Evolutionary conservation across 169 alveolate genomes (phyloP).

Genomic region (Plasmodium adleri): DNA sequence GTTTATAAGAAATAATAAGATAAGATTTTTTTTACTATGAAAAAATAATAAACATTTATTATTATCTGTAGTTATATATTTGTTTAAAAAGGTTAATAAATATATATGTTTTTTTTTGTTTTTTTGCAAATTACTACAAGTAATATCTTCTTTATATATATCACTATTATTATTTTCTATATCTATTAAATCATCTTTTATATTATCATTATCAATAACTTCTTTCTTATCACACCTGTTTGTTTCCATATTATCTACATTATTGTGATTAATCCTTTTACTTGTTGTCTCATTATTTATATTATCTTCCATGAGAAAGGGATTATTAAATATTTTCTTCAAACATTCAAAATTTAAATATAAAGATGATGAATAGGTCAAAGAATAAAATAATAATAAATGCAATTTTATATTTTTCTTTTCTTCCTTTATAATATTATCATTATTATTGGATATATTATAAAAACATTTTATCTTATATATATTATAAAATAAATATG

Average conservation of each 20-base stretch:
- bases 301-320: not conserved
- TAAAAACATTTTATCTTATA: not conserved
- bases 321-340: constrained; percentile 6
- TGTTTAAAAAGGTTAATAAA: constrained; percentile 24
- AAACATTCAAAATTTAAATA: constrained; percentile 18
- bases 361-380: constrained; percentile 41
- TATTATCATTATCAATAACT: not conserved
- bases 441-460: not conserved
- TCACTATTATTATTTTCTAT: not conserved
- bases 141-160: not conserved
- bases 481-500: constrained; percentile 50
- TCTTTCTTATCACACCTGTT: no score
- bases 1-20: constrained; percentile 35
- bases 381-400: constrained; percentile 11
- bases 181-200: not conserved
- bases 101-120: constrained; percentile 4
- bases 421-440: not conserved
- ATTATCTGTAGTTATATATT: not conserved
- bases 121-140: not conserved
- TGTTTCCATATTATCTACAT: not conserved
- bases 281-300: not conserved
- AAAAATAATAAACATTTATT: constrained; percentile 5
- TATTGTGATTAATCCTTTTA: not conserved
- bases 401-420: not conserved
- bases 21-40: constrained; percentile 45